Evolutionary conservation across 2,329 filamentous ascomycete species (phyloP).

Genomic region (Pseudocercospora fuligena): DNA sequence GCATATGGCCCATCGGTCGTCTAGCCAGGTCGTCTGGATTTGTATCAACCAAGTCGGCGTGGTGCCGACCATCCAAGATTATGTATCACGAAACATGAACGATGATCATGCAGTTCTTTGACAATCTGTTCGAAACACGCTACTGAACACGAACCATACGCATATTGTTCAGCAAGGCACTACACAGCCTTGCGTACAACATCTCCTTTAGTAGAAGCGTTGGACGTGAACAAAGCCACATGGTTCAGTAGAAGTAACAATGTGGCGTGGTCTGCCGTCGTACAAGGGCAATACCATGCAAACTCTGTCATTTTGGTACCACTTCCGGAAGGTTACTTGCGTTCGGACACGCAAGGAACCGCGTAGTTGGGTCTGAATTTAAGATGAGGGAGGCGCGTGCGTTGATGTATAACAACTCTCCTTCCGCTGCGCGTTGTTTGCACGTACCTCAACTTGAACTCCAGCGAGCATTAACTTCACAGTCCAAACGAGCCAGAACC

Average conservation of each 20-base stretch:
- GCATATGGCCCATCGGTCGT: background rate
- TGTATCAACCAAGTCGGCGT: background rate
- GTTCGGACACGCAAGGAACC: constrained; percentile 9
- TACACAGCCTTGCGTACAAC: constrained; percentile 13
- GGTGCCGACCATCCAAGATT: background rate
- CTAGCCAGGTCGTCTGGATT: background rate
- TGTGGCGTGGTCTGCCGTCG: constrained; percentile 8
- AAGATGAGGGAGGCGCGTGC: constrained; percentile 13
- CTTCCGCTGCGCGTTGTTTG: background rate
- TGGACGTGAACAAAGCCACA: constrained; percentile 8
- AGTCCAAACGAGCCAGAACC: background rate
- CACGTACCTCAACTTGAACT: background rate
- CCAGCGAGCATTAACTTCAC: background rate
- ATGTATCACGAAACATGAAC: background rate
- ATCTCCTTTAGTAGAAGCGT: constrained; percentile 4
- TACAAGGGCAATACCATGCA: constrained; percentile 8
- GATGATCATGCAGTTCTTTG: background rate
- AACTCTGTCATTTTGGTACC: constrained; percentile 2
- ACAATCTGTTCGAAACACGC: background rate
- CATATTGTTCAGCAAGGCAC: background rate
- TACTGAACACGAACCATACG: background rate
- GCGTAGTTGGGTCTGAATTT: background rate
- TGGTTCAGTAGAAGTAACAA: constrained; percentile 2
- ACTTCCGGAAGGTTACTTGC: constrained; percentile 8
- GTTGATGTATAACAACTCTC: background rate